Percentiles rank a stretch among this genome's conserved stretches.
phyloP scores from a whole-genome alignment of 2,329 filamentous ascomycete species.

The Ceratocystis cubensis region DNA sequence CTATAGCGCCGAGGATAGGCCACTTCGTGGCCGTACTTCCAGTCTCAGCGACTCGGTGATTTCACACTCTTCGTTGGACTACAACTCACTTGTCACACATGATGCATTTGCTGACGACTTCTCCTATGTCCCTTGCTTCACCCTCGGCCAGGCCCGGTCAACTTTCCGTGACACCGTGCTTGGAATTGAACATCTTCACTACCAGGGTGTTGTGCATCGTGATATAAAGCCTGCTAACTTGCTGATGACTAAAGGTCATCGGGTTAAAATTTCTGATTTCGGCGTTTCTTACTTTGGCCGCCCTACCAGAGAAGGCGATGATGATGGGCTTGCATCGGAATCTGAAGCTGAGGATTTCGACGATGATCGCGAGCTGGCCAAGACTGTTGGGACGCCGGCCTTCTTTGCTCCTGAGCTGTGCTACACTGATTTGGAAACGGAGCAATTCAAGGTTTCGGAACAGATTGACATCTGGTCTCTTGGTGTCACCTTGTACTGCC shows the following conservation, averaged over 20 bases:
- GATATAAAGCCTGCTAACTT: conserved; percentile 87
- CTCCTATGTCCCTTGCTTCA: conserved; percentile 87
- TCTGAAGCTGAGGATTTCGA: conserved; percentile 79
- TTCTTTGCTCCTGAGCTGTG: conserved; percentile 97
- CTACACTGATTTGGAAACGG: conserved; percentile 63
- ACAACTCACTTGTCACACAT: conserved; percentile 40
- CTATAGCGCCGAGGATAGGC: conserved; percentile 40
- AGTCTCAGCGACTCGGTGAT: conserved; percentile 70
- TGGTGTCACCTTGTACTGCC: conserved; percentile 88
- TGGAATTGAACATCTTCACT: conserved; percentile 85
- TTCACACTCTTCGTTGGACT: conserved; percentile 53
- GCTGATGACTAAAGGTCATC: conserved; percentile 69
- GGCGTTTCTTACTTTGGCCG: conserved; percentile 94
- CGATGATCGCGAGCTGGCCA: conserved; percentile 89
- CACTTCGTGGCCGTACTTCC: conserved; percentile 54
- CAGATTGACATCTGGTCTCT: conserved; percentile 97
- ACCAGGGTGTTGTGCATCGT: conserved; percentile 70
- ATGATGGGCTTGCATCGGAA: conserved; percentile 60
- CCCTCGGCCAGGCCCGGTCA: conserved; percentile 65
- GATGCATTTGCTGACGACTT: conserved; percentile 72
- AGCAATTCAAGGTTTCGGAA: conserved; percentile 68
- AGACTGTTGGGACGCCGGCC: conserved; percentile 92
- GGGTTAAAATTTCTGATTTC: conserved; percentile 97
- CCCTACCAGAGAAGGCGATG: conserved; percentile 70
- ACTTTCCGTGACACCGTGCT: conserved; percentile 88